Evolutionary conservation across 805 yeast species (phyloP).

Genomic region (Ogataea pignaliae): DNA sequence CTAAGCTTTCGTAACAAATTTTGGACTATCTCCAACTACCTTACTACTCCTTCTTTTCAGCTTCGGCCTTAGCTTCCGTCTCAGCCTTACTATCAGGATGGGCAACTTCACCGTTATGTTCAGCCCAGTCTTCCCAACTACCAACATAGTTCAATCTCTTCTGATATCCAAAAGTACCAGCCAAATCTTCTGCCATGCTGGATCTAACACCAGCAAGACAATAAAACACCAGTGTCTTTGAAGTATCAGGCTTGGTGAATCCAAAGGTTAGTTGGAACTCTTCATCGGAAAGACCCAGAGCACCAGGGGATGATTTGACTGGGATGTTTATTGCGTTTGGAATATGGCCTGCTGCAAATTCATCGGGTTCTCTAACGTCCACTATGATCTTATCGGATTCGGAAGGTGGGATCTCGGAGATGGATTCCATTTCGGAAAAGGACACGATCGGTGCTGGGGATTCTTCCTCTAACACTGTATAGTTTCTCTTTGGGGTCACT

Average conservation of each 20-base stretch:
- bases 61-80: slow-evolving; percentile 3
- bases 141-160: slow-evolving; percentile 85
- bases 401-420: slow-evolving; percentile 34
- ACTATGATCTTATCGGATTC: slow-evolving; percentile 54
- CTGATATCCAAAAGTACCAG: slow-evolving; percentile 82
- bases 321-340: slow-evolving; percentile 88
- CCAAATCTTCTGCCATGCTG: slow-evolving; percentile 85
- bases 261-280: slow-evolving; percentile 82
- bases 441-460: slow-evolving; percentile 28
- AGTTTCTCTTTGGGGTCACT: slow-evolving; percentile 9
- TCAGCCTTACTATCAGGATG: background rate
- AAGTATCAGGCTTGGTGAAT: slow-evolving; percentile 67
- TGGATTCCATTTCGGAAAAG: slow-evolving; percentile 32
- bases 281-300: slow-evolving; percentile 71
- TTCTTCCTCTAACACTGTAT: slow-evolving; percentile 27
- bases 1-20: too few relatives aligned
- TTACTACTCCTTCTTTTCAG: slow-evolving; percentile 6
- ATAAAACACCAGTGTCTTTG: slow-evolving; percentile 77
- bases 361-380: slow-evolving; percentile 92
- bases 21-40: background rate
- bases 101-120: slow-evolving; percentile 33
- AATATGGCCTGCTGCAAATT: slow-evolving; percentile 64
- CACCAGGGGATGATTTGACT: slow-evolving; percentile 87
- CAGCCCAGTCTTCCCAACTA: slow-evolving; percentile 81
- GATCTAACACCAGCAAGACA: slow-evolving; percentile 93